Evolutionary conservation across 768 basidiomycete species (phyloP), one percentile per base, ranked within the genome.

Genomic region (Favolaschia claudopus): DNA sequence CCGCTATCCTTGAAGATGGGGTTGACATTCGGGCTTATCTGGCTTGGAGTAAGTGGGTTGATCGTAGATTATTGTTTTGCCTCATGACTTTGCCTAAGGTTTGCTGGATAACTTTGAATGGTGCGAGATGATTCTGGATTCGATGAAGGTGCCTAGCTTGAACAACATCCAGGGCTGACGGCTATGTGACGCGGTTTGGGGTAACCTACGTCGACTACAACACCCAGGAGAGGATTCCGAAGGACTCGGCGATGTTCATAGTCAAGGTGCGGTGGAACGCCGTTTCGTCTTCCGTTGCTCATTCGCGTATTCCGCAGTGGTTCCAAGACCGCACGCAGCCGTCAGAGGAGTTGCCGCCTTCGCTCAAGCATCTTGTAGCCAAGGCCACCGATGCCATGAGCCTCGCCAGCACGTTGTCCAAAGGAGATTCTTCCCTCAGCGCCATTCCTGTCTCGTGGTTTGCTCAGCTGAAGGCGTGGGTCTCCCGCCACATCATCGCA

Each of bases 81-180:
- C 43, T 67, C 24, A 55, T 42, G n/a, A 25, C 49, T 9, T 28
- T 53, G 28, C 12, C 38, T 17, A 51, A 86, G 85, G 85, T 75
- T 78, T 89, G 67, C 69, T 90, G 39, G 88, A 89, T 67, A 89
- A 89, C 72, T 88, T 89, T 60, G 88, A 90, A 72, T 89, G 89
- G 85, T 79, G 62, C 31, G 69, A 42, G 22, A 13, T 45, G 17
- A 17, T 46, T 40, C 7, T 25, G 32, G 33, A 40, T 27, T 33
- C 29, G 7, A 15, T 13, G 22, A 46, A 12, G 12, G 39, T 50
- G 27, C 49, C 44, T n/a, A 55, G 17, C 32, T 29, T 12, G 6
- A 29, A 40, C 15, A 20, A 53, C 73, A 68, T 22, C 14, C 42
- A 77, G 77, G 87, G 85, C 87, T n/a, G 88, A 89, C 57, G 86